phyloP scores from a whole-genome alignment of 2,329 filamentous ascomycete genomes.

The Colletotrichum neosansevieriae region DNA sequence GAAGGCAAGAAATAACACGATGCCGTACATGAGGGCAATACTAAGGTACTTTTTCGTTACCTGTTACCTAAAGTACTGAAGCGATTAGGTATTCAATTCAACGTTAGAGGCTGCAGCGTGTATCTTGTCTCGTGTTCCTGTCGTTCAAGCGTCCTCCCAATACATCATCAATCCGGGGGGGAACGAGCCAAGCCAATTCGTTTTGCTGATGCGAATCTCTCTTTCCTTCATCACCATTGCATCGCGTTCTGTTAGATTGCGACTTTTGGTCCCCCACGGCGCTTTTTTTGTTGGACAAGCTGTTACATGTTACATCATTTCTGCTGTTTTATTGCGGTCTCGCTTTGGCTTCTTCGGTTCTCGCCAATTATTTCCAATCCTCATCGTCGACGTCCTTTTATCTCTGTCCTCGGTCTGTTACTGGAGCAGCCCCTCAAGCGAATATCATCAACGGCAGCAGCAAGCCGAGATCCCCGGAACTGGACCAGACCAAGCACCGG shows the following conservation, averaged over 20 bases:
- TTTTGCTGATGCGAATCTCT: neutral
- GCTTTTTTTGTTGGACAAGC: neutral
- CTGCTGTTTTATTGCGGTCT: neutral
- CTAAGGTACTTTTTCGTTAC: neutral
- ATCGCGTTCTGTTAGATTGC: neutral
- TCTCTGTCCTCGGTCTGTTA: constrained; percentile 6
- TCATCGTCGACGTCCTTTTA: neutral
- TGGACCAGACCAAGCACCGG: constrained; percentile 4
- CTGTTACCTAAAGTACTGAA: constrained; percentile 13
- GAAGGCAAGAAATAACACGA: constrained; percentile 16
- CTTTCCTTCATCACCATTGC: constrained; percentile 8
- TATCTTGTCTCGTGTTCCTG: constrained; percentile 15
- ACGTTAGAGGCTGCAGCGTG: constrained; percentile 16
- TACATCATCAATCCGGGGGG: neutral
- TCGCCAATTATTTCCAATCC: constrained; percentile 15
- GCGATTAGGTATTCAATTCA: constrained; percentile 11
- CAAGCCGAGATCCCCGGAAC: neutral
- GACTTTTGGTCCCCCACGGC: neutral
- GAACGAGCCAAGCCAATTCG: neutral
- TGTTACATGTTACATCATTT: constrained; percentile 25
- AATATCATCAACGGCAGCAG: neutral
- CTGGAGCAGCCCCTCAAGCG: neutral
- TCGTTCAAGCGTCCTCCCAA: neutral
- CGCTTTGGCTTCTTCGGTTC: neutral
- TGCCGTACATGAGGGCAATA: neutral